Percentiles rank a stretch among this genome's conserved stretches.
Conservation (phyloP, 129 eudicot species). For the Helianthus tuberosus region DNA sequence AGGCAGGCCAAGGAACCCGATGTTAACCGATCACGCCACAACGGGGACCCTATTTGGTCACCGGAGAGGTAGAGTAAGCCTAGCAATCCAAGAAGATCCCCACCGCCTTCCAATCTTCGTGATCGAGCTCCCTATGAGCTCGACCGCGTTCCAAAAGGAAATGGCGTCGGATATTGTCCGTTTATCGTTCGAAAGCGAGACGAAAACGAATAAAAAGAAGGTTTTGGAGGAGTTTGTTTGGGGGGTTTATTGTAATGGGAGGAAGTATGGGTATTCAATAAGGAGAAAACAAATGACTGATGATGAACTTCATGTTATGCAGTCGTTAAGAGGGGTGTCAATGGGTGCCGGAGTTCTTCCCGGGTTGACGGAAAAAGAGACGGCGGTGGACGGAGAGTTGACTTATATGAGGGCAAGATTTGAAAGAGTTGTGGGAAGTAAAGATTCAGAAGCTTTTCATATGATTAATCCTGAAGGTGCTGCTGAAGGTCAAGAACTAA, state of each 20-base stretch:
- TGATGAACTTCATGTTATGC: constrained; percentile 76
- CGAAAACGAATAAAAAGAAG: constrained; percentile 64
- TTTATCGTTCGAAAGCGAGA: constrained; percentile 70
- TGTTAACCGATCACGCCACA: constrained; percentile 62
- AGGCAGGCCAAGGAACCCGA: constrained; percentile 53
- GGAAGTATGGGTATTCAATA: constrained; percentile 75
- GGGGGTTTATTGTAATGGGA: constrained; percentile 83
- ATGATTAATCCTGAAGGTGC: constrained; percentile 90
- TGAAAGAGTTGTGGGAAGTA: constrained; percentile 78
- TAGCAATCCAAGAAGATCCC: constrained; percentile 89
- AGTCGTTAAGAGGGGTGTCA: constrained; percentile 72
- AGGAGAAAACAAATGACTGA: constrained; percentile 71
- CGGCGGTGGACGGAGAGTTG: constrained; percentile 60
- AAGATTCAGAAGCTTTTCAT: constrained; percentile 76
- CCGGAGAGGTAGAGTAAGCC: constrained; percentile 64
- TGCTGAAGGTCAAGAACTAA: constrained; percentile 67
- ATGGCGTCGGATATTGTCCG: constrained; percentile 65
- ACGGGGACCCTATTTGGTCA: constrained; percentile 80
- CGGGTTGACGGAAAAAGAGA: constrained; percentile 46
- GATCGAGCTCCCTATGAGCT: constrained; percentile 74
- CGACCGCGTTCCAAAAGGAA: constrained; percentile 66
- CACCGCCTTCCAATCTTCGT: constrained; percentile 65
- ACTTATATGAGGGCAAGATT: constrained; percentile 84
- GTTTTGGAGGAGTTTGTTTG: constrained; percentile 80
- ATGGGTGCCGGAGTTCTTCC: constrained; percentile 97